Conservation (phyloP, 495 filamentous ascomycete genomes). For the Penicillium manginii region DNA sequence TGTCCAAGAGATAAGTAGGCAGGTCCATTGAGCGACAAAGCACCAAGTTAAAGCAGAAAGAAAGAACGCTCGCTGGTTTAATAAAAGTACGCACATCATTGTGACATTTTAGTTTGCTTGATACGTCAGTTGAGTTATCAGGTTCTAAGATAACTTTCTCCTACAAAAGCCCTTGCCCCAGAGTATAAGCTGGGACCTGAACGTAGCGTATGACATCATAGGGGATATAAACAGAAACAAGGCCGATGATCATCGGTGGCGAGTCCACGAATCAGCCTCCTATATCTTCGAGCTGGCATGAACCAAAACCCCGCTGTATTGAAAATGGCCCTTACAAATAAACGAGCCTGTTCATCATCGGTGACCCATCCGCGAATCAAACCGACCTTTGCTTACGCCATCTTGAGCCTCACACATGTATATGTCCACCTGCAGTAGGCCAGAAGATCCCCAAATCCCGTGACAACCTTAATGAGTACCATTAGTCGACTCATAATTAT, state of each 20-base stretch:
- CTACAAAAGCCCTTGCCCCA: neutral
- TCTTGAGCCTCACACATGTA: neutral
- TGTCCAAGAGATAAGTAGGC: neutral
- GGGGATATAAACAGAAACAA: neutral
- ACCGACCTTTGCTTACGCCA: neutral
- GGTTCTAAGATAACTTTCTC: neutral
- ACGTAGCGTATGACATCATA: neutral
- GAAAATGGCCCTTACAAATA: neutral
- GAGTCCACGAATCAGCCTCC: neutral
- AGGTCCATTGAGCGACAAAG: neutral
- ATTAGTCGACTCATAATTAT: no score
- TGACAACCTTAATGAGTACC: neutral
- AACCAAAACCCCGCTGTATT: neutral
- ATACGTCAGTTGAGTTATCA: slow-evolving; percentile 1
- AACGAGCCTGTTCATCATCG: neutral
- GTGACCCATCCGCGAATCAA: neutral
- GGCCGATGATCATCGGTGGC: neutral
- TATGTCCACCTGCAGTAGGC: slow-evolving; percentile 2
- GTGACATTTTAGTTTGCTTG: neutral
- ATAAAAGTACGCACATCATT: neutral
- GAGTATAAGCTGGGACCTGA: neutral
- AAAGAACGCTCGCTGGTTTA: neutral
- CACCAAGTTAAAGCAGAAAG: neutral
- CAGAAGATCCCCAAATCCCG: neutral
- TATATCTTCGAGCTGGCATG: neutral